Base-by-base conservation (phyloP, 352 stramenopile genomes). In the Globisporangium iwayamae region DNA sequence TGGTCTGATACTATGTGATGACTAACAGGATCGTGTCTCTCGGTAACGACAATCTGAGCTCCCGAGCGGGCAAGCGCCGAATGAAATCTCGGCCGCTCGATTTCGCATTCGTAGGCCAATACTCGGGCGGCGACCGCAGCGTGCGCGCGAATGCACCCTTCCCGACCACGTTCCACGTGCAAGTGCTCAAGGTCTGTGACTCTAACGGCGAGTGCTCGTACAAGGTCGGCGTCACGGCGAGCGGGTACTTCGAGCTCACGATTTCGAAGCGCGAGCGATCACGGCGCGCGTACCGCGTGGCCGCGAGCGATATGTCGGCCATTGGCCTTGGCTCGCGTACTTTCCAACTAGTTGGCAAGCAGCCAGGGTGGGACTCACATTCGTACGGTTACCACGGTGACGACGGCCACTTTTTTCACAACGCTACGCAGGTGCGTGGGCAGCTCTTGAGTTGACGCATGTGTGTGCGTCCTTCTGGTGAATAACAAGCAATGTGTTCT, bases 321-420 rank as follows among this genome's bases (percentile, higher is more conserved):
- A 87, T 94, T 48, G 86, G 86, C 5, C 41, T 94, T 51, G 76
- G 78, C 2, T 76, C 74, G 20, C 64, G 57, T 2, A 63, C 62
- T 34, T 94, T 94, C 56, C 69, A 68, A 11, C 62, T 94, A 34
- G 62, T 92, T 9, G 76, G 72, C 18, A 81, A 85, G 41, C 84
- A 93, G 58, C 86, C 84, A 16, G 86, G 86, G 0, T 94, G 86
- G 86, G 82, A 81, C 38, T 46, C 56, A 0, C 48, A 69, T 16
- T 94, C 86, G 30, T 79, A 83, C 56, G 86, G 86, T 10, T 94
- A 93, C 56, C 86, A 94, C 36, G 83, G 86, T 14, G 86, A 94
- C 50, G 84, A 94, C 50, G 86, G 86, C 2, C 64, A 76, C 54
- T 83, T 80, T n/a, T 94, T 90, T 57, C 66, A 84, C 46, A 64